Conservation (phyloP, 2,329 filamentous ascomycete species). For the Zymoseptoria ardabiliae region DNA sequence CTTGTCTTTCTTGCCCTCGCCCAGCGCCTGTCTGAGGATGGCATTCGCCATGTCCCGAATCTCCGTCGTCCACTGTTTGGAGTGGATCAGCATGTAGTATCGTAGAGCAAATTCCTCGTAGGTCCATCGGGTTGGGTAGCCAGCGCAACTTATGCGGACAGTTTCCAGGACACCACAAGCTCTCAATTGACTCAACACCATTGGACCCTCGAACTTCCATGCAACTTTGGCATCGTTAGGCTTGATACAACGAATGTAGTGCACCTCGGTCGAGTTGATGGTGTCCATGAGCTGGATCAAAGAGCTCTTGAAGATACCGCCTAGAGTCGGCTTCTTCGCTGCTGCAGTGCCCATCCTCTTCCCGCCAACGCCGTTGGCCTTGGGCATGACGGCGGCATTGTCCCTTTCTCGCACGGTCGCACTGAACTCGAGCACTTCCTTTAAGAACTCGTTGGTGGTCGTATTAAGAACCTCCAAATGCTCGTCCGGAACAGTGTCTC, state of each 20-base stretch:
- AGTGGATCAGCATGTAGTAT: constrained; percentile 97
- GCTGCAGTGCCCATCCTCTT: constrained; percentile 86
- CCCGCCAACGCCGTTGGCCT: constrained; percentile 64
- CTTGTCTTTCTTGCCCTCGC: constrained; percentile 51
- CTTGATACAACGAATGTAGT: constrained; percentile 99
- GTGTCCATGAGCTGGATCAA: constrained; percentile 97
- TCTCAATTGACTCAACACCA: constrained; percentile 94
- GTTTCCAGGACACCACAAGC: constrained; percentile 99
- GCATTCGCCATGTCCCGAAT: constrained; percentile 90
- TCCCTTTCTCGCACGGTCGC: constrained; percentile 88
- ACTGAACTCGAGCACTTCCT: constrained; percentile 76
- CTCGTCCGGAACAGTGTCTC: constrained; percentile 96
- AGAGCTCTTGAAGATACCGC: constrained; percentile 97
- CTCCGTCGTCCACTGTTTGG: constrained; percentile 82
- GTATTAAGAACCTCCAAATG: constrained; percentile 87
- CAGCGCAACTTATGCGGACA: constrained; percentile 92
- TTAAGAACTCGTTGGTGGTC: constrained; percentile 78
- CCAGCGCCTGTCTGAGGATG: constrained; percentile 82
- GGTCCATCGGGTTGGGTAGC: constrained; percentile 96
- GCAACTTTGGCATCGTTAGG: constrained; percentile 94
- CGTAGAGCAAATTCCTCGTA: constrained; percentile 96
- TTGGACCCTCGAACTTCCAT: constrained; percentile 97
- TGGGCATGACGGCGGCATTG: constrained; percentile 51
- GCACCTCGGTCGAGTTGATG: constrained; percentile 95
- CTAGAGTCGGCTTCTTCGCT: constrained; percentile 91